Base-by-base conservation (phyloP, 1,139 yeast species). In the Lodderomyces metapsilosis region DNA sequence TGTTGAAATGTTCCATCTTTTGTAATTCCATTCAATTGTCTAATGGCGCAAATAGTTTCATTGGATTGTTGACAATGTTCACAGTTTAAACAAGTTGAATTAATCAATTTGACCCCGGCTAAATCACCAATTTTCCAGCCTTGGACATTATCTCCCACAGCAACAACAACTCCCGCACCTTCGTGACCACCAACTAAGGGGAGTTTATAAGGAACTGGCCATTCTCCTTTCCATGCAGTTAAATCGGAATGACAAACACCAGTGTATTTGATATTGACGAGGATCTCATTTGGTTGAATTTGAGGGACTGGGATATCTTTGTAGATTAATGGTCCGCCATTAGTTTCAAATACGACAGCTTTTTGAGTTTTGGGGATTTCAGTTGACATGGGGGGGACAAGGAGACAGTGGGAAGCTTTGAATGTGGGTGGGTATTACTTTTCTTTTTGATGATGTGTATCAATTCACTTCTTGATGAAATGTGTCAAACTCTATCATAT, bases 1-100 rank as follows among this genome's bases (percentile, higher is more conserved):
- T 85, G 87, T 66, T 86, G 92, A 80, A 85, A 84, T 22, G 89
- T 79, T 53, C 92, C 92, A 61, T 85, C 89, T 61, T 80, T 88
- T 37, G 88, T 82, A 71, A 82, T 84, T 52, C 94, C 94, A 28
- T 89, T 80, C 54, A 84, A 73, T 55, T 78, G 84, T 39, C 88
- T 88, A 16, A 66, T 55, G 34, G 78, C 70, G 67, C 94, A 85
- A 66, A 80, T 80, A 48, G 91, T 74, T 66, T 85, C 94, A 57
- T 73, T 70, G 44, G 82, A 77, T 54, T 73, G 68, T 60, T 78
- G 78, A 70, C 94, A 85, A 71, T 65, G 78, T 61, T 84, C 91
- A 68, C 94, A 85, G 43, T 76, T 57, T 68, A 80, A 66, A 69
- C 94, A 85, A 39, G 89, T 81, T 51, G 84, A 81, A 64, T 84